Conservation (phyloP, 2,329 filamentous ascomycete species). For the Beauveria caledonica region DNA sequence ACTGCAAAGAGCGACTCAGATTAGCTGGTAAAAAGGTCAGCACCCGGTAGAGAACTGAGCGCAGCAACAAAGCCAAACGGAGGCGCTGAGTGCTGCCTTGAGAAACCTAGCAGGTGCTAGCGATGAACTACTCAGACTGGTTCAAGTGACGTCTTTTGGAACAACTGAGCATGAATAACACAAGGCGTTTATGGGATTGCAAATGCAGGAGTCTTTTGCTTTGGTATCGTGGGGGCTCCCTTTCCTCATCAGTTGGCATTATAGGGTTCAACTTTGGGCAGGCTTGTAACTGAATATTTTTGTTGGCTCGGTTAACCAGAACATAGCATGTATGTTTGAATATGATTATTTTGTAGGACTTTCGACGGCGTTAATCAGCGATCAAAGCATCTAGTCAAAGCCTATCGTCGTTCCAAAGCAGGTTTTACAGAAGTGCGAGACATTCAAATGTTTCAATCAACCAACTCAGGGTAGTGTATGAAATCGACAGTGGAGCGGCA, state of each 20-base stretch:
- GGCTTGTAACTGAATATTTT: not conserved
- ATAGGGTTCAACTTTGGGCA: not conserved
- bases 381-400: no score
- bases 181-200: slow-evolving; percentile 8
- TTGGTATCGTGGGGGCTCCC: not conserved
- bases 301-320: not conserved
- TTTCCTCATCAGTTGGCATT: not conserved
- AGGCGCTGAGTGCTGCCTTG: not conserved
- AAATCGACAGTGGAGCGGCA: not conserved
- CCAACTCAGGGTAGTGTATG: not conserved
- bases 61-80: not conserved
- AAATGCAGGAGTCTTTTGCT: not conserved
- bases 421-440: no score
- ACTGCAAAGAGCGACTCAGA: slow-evolving; percentile 62
- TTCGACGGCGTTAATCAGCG: no score
- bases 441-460: not conserved
- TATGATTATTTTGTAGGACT: not conserved
- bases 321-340: not conserved
- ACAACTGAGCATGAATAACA: slow-evolving; percentile 8
- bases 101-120: not conserved
- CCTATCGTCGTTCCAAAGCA: no score
- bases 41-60: slow-evolving; percentile 29
- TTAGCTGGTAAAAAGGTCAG: slow-evolving; percentile 44
- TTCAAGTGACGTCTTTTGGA: slow-evolving; percentile 4
- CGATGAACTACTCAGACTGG: slow-evolving; percentile 1